Percentiles rank a stretch among this genome's conserved stretches.
These are phyloP conservation scores for Dianthus caryophyllus DNA, from an alignment of 148 eudicot species.

Conservation along the genomic window DNA sequence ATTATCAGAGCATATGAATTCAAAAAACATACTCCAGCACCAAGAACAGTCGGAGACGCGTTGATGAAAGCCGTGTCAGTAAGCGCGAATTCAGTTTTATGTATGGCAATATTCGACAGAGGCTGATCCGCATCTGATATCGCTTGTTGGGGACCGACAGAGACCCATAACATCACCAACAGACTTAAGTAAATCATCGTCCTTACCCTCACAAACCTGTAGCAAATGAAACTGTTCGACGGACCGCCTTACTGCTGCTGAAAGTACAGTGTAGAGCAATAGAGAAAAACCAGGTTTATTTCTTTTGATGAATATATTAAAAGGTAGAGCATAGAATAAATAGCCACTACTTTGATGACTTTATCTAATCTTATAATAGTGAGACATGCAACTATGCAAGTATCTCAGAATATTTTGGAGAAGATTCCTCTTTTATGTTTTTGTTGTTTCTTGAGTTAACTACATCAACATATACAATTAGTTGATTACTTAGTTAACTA, in stretches of 20 bases:
- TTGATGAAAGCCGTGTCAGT: neutral
- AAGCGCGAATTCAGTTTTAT: conserved; percentile 1
- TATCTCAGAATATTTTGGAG: neutral
- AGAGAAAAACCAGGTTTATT: too few relatives aligned
- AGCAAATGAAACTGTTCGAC: too few relatives aligned
- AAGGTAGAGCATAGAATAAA: neutral
- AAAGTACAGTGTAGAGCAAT: too few relatives aligned
- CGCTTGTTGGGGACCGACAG: neutral
- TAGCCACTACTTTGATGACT: neutral
- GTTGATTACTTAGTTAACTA: too few relatives aligned
- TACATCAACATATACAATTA: too few relatives aligned
- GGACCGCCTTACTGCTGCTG: too few relatives aligned
- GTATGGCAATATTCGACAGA: neutral
- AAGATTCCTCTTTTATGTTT: neutral
- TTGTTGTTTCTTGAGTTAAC: conserved; percentile 1
- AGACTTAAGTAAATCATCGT: neutral
- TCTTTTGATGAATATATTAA: too few relatives aligned
- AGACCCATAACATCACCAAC: neutral
- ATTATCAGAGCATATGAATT: neutral
- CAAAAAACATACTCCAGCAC: neutral
- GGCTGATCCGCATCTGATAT: neutral
- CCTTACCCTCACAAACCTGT: neutral
- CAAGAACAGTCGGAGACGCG: neutral
- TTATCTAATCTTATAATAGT: neutral
- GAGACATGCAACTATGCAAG: neutral